Evolutionary conservation across 2,329 filamentous ascomycete genomes (phyloP), one percentile per base, ranked within the genome.

Genomic region (Huntiella omanensis): DNA sequence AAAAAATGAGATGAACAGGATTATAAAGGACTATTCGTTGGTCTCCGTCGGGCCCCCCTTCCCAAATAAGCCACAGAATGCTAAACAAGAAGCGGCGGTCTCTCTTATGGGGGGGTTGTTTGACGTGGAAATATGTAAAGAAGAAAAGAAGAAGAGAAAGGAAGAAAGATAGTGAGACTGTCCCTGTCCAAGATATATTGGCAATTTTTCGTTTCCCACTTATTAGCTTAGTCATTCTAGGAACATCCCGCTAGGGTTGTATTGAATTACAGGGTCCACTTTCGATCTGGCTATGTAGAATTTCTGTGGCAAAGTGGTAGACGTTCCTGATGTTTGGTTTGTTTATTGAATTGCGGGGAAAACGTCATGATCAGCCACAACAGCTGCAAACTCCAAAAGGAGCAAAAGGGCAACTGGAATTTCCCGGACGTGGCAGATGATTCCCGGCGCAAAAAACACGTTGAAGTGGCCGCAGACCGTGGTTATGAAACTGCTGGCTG

Each of bases 21-120:
- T 75, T 75, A 72, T 73, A 67, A 75, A 73, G 67, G 66, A 70
- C 67, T 60, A 46, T 39, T 37, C 22, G 62, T 62, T 43, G 48
- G 53, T 75, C 70, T 75, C 63, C 71, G 73, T 75, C 69, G 60
- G 61, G 34, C 58, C 45, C 34, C 40, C 59, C 40, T 3, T 47
- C 48, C 40, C 40, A 49, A 49, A 45, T 49, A 44, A 5, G 48
- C 48, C 48, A 49, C n/a, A 16, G 22, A 41, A 4, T 13, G 33
- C 13, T 33, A 56, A 51, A 42, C 60, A 48, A 33, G 35, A 49
- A 45, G 44, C 34, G 45, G 48, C 45, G 8, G 45, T 50, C 45
- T 50, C 38, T 45, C 35, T 41, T 45, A 35, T 47, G 36, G 40
- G 40, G 38, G 41, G 48, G 45, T 16, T 43, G 12, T 57, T 60